Evolutionary conservation across 2,329 filamentous ascomycete species (phyloP).

Genomic region (Ophiocordyceps camponoti-floridani): DNA sequence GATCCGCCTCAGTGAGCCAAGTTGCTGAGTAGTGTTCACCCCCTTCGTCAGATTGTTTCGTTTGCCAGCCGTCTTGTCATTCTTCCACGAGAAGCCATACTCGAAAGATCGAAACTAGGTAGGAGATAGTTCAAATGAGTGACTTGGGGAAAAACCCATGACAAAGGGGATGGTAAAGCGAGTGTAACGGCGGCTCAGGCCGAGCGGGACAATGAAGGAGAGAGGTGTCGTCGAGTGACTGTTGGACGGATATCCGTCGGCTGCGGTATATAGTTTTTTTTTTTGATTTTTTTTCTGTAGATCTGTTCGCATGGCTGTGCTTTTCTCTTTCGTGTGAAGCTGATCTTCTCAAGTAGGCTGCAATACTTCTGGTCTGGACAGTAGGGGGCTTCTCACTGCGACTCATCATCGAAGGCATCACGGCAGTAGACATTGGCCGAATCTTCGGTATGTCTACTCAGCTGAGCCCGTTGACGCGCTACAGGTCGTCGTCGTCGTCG

Average conservation of each 20-base stretch:
- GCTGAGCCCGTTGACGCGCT: constrained; percentile 1
- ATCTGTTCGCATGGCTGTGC: neutral
- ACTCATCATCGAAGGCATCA: neutral
- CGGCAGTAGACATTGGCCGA: neutral
- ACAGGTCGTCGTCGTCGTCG: constrained; percentile 11
- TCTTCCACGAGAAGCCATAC: neutral
- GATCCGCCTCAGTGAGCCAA: neutral
- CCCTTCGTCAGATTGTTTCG: neutral
- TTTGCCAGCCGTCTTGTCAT: neutral
- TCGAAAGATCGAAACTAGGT: constrained; percentile 3
- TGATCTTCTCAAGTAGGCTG: neutral
- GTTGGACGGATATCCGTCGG: constrained; percentile 1
- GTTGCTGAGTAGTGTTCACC: neutral
- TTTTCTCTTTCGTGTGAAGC: neutral
- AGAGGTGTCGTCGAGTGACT: constrained; percentile 1
- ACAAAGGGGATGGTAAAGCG: neutral
- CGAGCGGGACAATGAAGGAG: constrained; percentile 2
- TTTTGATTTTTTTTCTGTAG: neutral
- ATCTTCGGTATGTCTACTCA: neutral
- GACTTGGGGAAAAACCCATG: constrained; percentile 13
- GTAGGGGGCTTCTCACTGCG: neutral
- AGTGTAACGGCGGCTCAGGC: constrained; percentile 1
- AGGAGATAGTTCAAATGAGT: constrained; percentile 15
- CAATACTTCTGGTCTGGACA: too few relatives aligned
- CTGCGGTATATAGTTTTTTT: neutral